A percentile compares a stretch with the other conserved stretches of the same genome.
Evolutionary conservation across 495 filamentous ascomycete genomes (phyloP).

Genomic region (Hapsidospora chrysogenum): DNA sequence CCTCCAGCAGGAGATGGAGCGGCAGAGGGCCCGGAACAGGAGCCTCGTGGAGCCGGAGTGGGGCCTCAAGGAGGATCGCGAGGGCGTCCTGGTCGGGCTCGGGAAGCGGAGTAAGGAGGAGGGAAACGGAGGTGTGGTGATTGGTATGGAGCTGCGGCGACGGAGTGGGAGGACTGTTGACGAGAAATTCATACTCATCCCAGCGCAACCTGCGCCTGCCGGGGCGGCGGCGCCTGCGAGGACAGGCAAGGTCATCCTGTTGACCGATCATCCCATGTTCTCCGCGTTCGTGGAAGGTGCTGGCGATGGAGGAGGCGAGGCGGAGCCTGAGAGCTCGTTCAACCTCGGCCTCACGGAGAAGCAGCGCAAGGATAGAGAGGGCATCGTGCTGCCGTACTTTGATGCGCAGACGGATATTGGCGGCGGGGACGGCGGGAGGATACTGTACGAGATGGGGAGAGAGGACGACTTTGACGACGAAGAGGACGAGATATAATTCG

Average conservation of each 20-base stretch:
- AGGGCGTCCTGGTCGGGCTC: conserved; percentile 55
- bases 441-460: conserved; percentile 87
- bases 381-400: conserved; percentile 83
- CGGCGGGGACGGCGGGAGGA: conserved; percentile 70
- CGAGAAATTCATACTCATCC: conserved; percentile 60
- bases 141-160: conserved; percentile 74
- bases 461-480: conserved; percentile 99
- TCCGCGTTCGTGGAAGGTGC: conserved; percentile 20
- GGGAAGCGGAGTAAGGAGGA: conserved; percentile 17
- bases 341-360: conserved; percentile 77
- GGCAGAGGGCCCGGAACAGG: conserved; percentile 49
- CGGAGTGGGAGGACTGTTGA: conserved; percentile 60
- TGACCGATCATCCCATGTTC: conserved; percentile 66
- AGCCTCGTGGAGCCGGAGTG: conserved; percentile 55
- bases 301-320: conserved; percentile 25
- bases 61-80: conserved; percentile 55
- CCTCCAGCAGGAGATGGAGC: conserved; percentile 50
- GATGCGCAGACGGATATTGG: conserved; percentile 74
- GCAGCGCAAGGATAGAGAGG: conserved; percentile 69
- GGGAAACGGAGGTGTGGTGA: conserved; percentile 36
- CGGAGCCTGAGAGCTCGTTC: conserved; percentile 48
- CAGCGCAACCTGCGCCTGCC: too few relatives aligned
- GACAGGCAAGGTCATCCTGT: conserved; percentile 40
- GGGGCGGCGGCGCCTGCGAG: conserved; percentile 2
- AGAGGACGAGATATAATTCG: conserved; percentile 76